Conservation (phyloP, 768 basidiomycete species). For the Tremella yokohamensis region DNA sequence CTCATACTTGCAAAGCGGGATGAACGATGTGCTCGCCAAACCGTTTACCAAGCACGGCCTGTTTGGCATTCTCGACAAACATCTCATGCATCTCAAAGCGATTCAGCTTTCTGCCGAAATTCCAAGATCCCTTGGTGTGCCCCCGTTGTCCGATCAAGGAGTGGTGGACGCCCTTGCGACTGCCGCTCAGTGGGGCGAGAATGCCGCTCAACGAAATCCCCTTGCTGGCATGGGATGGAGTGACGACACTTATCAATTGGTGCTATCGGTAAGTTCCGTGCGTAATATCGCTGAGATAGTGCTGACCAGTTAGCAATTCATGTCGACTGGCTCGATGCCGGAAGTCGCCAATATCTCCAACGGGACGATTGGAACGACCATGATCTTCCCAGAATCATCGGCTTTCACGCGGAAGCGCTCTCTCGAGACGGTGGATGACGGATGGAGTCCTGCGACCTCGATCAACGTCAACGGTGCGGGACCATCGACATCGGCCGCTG, state of each 20-base stretch:
- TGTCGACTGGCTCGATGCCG: slow-evolving; percentile 38
- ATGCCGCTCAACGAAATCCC: slow-evolving; percentile 57
- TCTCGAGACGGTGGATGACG: slow-evolving; percentile 18
- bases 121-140: slow-evolving; percentile 65
- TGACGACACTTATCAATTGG: slow-evolving; percentile 79
- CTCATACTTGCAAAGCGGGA: slow-evolving; percentile 56
- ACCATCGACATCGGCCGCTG: no score
- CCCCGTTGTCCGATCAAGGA: slow-evolving; percentile 53
- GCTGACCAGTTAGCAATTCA: slow-evolving; percentile 29
- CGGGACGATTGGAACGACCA: slow-evolving; percentile 31
- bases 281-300: background rate
- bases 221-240: slow-evolving; percentile 81
- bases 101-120: slow-evolving; percentile 69
- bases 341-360: slow-evolving; percentile 24
- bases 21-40: slow-evolving; percentile 96
- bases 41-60: slow-evolving; percentile 94
- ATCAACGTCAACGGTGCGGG: no score
- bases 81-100: slow-evolving; percentile 78
- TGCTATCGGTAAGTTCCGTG: slow-evolving; percentile 58
- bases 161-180: slow-evolving; percentile 44
- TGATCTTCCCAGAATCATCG: slow-evolving; percentile 30
- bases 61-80: slow-evolving; percentile 92
- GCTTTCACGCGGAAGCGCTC: slow-evolving; percentile 24
- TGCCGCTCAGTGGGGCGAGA: slow-evolving; percentile 10
- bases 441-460: background rate